These are phyloP conservation scores for Cytospora mali DNA, from an alignment of 2,329 filamentous ascomycete genomes.

Conservation along the genomic window DNA sequence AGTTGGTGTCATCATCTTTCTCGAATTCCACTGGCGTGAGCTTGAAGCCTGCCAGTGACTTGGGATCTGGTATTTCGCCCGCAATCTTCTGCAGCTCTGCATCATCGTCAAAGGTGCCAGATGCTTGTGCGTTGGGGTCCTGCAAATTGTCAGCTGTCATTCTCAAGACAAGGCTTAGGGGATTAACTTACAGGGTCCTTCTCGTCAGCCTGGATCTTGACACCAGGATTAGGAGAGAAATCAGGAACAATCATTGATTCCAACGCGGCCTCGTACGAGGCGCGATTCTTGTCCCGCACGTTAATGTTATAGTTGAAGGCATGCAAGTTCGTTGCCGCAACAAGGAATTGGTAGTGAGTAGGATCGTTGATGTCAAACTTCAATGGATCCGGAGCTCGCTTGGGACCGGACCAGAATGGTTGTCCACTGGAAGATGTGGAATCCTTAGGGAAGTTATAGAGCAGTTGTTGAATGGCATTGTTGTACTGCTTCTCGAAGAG, in stretches of 20 bases:
- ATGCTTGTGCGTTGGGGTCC: conserved; percentile 76
- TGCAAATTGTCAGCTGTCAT: conserved; percentile 33
- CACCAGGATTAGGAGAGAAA: conserved; percentile 83
- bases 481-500: conserved; percentile 97
- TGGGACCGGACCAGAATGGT: conserved; percentile 97
- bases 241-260: conserved; percentile 95
- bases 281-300: conserved; percentile 70
- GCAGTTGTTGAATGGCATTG: conserved; percentile 91
- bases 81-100: conserved; percentile 75
- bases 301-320: conserved; percentile 99
- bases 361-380: conserved; percentile 85
- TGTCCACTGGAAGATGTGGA: conserved; percentile 84
- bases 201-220: conserved; percentile 97
- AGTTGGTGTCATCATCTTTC: conserved; percentile 97
- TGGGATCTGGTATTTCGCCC: conserved; percentile 74
- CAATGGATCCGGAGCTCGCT: conserved; percentile 89
- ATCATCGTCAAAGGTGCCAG: conserved; percentile 66
- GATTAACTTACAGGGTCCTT: conserved; percentile 72
- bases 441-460: conserved; percentile 98
- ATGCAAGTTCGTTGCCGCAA: conserved; percentile 87
- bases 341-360: conserved; percentile 85
- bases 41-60: conserved; percentile 83
- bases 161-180: background rate
- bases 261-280: conserved; percentile 76
- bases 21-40: conserved; percentile 90